Base-by-base conservation (phyloP, 208 protist genomes). In the Trypanosoma vivax region DNA sequence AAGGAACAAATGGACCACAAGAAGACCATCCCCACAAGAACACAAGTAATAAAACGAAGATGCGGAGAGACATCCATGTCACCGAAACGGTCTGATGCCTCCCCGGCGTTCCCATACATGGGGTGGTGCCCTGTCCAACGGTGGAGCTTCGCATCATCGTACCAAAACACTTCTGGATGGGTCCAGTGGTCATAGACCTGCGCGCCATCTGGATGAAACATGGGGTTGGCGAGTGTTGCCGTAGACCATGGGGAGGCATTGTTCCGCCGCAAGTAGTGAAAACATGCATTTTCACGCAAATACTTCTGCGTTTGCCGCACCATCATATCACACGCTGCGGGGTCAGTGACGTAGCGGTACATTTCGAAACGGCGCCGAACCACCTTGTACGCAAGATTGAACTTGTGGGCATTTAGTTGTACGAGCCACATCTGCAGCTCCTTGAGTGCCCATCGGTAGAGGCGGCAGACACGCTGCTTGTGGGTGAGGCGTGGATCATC, bases 161-260 rank as follows among this genome's bases (percentile, higher is more conserved):
- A 94, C 80, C 82, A 90, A 68, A 89, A 77, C 54, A 94, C 87
- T 65, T 94, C 82, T 9, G 87, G 76, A 66, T 90, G 87, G 38
- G 87, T 94, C 83, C 87, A 94, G 73, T 94, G 87, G 50, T 94
- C 87, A 62, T 94, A 94, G 43, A 94, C 87, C 49, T 79, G 83
- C 23, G 78, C 83, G 60, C 82, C 81, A 59, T 94, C 87, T 0
- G 87, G 87, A 54, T 94, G 87, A 55, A 90, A 90, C 72, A 94
- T 83, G 2, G 82, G 83, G 65, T 94, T 90, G 1, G 83, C 77
- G 1, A 94, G 70, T 0, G 82, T 90, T 59, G 77, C 83, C 29
- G 78, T 89, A 48, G 70, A 82, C 82, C 76, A 86, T 31, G 87
- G 87, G 13, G 79, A 89, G 55, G 60, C 27, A 53, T 88, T 88